Evolutionary conservation across 495 filamentous ascomycete genomes (phyloP).

Genomic region (Aspergillus kassunensis): DNA sequence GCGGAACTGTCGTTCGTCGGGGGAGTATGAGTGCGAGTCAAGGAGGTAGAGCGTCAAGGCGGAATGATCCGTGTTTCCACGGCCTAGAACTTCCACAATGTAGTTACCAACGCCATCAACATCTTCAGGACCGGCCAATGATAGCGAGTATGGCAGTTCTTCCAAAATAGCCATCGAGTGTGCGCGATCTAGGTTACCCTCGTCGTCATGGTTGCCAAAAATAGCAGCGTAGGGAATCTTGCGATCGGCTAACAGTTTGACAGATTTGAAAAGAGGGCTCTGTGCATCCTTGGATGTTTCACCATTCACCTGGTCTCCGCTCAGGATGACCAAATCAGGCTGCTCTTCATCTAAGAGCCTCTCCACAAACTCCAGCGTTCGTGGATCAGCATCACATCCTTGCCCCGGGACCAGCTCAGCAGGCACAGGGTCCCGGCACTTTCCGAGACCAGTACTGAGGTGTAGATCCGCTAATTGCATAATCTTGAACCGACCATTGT

Average conservation of each 20-base stretch:
- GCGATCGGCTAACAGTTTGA: constrained; percentile 76
- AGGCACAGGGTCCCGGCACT: constrained; percentile 80
- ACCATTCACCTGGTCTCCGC: constrained; percentile 93
- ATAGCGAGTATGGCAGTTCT: constrained; percentile 83
- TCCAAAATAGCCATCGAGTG: constrained; percentile 82
- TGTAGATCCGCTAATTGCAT: constrained; percentile 92
- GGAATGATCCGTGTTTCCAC: constrained; percentile 72
- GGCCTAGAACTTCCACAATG: constrained; percentile 82
- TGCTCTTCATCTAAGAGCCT: constrained; percentile 83
- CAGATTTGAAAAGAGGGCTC: constrained; percentile 90
- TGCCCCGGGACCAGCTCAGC: constrained; percentile 59
- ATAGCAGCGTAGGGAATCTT: constrained; percentile 91
- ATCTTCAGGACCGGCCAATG: constrained; percentile 71
- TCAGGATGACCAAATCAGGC: constrained; percentile 85
- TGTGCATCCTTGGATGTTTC: constrained; percentile 90
- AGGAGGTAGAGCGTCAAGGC: constrained; percentile 91
- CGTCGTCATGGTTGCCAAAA: constrained; percentile 97
- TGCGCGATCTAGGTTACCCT: constrained; percentile 71
- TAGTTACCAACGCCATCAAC: constrained; percentile 95
- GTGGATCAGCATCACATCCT: constrained; percentile 83
- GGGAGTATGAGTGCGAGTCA: constrained; percentile 89
- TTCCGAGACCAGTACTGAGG: constrained; percentile 80
- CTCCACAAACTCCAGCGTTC: constrained; percentile 85
- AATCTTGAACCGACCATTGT: constrained; percentile 95
- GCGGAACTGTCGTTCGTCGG: constrained; percentile 75